Percentiles rank a stretch among this genome's conserved stretches.
Evolutionary conservation across 768 basidiomycete genomes (phyloP).

Genomic region (Coprinopsis cinerea): DNA sequence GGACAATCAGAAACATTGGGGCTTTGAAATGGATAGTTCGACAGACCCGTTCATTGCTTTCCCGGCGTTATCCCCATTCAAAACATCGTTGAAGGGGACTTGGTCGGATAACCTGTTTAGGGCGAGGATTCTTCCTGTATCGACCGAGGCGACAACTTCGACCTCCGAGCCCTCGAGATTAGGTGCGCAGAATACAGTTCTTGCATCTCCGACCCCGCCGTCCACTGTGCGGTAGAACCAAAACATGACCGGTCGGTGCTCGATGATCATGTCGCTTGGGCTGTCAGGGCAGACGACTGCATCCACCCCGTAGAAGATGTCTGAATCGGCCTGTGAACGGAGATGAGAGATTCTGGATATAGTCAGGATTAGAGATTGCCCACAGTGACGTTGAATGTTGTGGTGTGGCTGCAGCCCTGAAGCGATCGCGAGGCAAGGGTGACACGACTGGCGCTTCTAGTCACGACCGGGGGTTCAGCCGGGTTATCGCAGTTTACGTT

Average conservation of each 20-base stretch:
- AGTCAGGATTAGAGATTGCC: too few species aligned
- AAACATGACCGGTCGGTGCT: conserved; percentile 57
- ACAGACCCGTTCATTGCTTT: conserved; percentile 55
- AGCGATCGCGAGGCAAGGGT: too few species aligned
- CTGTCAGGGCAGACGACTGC: conserved; percentile 29
- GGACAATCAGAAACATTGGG: background rate
- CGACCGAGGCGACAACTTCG: background rate
- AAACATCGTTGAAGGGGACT: conserved; percentile 22
- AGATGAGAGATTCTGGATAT: too few species aligned
- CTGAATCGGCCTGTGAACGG: too few species aligned
- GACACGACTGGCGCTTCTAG: too few species aligned
- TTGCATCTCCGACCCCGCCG: conserved; percentile 32
- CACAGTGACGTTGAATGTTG: too few species aligned
- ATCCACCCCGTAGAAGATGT: conserved; percentile 46
- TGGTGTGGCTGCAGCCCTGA: too few species aligned
- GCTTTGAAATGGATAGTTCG: background rate
- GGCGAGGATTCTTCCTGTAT: background rate
- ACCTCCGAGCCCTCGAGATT: conserved; percentile 24
- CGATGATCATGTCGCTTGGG: conserved; percentile 21
- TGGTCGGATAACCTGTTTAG: background rate
- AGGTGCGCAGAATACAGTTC: conserved; percentile 55
- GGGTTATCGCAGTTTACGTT: too few species aligned
- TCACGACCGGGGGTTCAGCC: too few species aligned
- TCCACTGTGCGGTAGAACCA: conserved; percentile 37
- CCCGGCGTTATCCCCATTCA: conserved; percentile 38